Evolutionary conservation across 2,329 filamentous ascomycete species (phyloP).

Genomic region (Gremmenia infestans): DNA sequence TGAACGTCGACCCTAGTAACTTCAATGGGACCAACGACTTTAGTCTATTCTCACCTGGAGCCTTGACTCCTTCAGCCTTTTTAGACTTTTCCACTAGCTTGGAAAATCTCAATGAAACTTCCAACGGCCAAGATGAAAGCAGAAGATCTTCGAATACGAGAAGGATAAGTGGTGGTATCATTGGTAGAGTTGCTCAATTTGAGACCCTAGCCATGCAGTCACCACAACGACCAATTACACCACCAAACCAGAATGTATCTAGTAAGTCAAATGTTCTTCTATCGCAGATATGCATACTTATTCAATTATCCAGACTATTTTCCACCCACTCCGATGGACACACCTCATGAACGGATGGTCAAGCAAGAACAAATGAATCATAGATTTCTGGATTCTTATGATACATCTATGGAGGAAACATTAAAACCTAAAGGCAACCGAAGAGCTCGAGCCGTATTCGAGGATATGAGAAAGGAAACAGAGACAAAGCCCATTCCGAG

Average conservation of each 20-base stretch:
- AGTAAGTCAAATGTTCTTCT: constrained; percentile 43
- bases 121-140: constrained; percentile 21
- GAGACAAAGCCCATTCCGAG: constrained; percentile 50
- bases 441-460: constrained; percentile 49
- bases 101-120: constrained; percentile 18
- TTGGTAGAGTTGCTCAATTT: constrained; percentile 56
- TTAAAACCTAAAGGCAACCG: constrained; percentile 51
- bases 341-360: constrained; percentile 45
- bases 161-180: constrained; percentile 56
- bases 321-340: constrained; percentile 64
- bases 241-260: constrained; percentile 52
- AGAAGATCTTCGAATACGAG: constrained; percentile 32
- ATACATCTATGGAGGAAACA: constrained; percentile 63
- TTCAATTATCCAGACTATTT: constrained; percentile 48
- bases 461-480: constrained; percentile 52
- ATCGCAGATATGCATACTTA: not conserved
- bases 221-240: constrained; percentile 52
- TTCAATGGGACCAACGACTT: constrained; percentile 28
- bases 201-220: constrained; percentile 46
- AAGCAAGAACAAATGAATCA: constrained; percentile 32
- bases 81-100: constrained; percentile 30
- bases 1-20: constrained; percentile 33
- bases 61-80: constrained; percentile 28
- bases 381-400: constrained; percentile 56
- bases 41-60: constrained; percentile 23